These are phyloP conservation scores for Gracilaria domingensis DNA, from an alignment of 23 red algal species.

Conservation along the genomic window DNA sequence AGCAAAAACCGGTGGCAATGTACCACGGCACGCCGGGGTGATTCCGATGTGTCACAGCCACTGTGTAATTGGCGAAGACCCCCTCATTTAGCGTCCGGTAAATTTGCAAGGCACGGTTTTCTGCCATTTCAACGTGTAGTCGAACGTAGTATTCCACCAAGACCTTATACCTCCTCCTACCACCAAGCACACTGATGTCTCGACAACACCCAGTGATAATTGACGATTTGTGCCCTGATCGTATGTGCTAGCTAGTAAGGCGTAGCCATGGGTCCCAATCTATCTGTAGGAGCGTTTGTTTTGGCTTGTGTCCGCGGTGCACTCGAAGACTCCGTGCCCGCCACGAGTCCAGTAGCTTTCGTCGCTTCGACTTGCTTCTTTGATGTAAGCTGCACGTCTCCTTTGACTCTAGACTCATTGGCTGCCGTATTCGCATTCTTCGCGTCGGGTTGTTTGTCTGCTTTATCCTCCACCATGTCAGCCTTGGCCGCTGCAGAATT, in stretches of 20 bases:
- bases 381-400: background rate
- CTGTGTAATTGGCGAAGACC: slow-evolving; percentile 73
- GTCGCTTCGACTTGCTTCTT: background rate
- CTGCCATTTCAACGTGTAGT: slow-evolving; percentile 65
- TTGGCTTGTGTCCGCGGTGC: background rate
- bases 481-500: background rate
- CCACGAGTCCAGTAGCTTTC: background rate
- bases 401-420: background rate
- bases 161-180: slow-evolving; percentile 83
- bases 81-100: slow-evolving; percentile 69
- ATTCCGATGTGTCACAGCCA: slow-evolving; percentile 63
- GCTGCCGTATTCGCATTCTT: background rate
- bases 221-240: slow-evolving; percentile 82
- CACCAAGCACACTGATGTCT: slow-evolving; percentile 76
- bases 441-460: background rate
- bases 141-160: slow-evolving; percentile 85
- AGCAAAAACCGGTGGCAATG: slow-evolving; percentile 72
- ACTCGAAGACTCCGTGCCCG: background rate
- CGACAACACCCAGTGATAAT: slow-evolving; percentile 65
- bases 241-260: slow-evolving; percentile 80
- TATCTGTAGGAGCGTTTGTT: background rate
- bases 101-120: slow-evolving; percentile 83
- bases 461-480: background rate
- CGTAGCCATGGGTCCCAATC: background rate
- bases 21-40: slow-evolving; percentile 45